A percentile compares a stretch with the other conserved stretches of the same genome.
Conservation (phyloP, 2,329 filamentous ascomycete genomes). For the Trichoderma sp. region DNA sequence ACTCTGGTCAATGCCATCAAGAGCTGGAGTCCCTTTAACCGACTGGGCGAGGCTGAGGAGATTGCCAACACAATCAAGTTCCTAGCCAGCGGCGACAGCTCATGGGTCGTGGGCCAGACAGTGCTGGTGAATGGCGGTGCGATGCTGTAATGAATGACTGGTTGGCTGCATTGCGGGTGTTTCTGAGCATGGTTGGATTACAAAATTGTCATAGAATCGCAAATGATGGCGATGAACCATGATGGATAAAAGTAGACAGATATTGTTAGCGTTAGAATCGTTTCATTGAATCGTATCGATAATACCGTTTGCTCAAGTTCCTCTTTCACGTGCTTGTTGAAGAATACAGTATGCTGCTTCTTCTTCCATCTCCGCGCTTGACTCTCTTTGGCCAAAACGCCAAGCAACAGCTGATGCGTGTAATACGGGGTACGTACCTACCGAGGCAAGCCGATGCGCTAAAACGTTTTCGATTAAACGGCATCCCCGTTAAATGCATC, state of each 20-base stretch:
- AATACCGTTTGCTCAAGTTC: neutral
- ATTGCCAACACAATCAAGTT: constrained; percentile 27
- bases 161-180: neutral
- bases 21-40: constrained; percentile 25
- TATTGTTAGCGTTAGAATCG: neutral
- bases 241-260: neutral
- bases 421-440: neutral
- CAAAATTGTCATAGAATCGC: neutral
- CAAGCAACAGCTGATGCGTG: neutral
- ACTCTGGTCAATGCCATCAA: constrained; percentile 45
- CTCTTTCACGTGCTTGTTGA: neutral
- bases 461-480: neutral
- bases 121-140: constrained; percentile 27
- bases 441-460: neutral
- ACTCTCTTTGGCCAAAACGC: neutral
- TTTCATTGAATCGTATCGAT: neutral
- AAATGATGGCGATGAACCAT: neutral
- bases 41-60: constrained; percentile 27
- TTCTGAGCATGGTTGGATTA: neutral
- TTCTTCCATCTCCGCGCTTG: neutral
- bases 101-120: constrained; percentile 27
- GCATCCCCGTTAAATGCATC: neutral
- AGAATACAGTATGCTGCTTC: neutral
- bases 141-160: neutral
- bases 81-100: constrained; percentile 25